phyloP scores from a whole-genome alignment of 164 flowering plant species.

The Macadamia integrifolia region DNA sequence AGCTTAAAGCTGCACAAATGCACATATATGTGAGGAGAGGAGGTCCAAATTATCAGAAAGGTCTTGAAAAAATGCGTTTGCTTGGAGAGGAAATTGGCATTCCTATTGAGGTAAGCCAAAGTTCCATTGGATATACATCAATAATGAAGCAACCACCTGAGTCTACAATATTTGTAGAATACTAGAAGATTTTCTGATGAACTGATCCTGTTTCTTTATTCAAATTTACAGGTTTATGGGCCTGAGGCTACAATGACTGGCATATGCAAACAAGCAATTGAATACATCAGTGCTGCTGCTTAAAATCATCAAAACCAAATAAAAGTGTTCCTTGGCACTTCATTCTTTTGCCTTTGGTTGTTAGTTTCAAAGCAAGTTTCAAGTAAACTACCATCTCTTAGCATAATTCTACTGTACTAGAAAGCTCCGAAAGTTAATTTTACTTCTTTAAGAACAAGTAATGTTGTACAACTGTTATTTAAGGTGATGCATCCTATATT shows the following conservation, averaged over 20 bases:
- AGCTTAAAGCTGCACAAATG: conserved; percentile 80
- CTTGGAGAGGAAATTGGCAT: conserved; percentile 78
- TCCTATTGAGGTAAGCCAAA: conserved; percentile 59
- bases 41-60: conserved; percentile 82
- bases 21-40: conserved; percentile 75
- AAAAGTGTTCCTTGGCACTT: neutral
- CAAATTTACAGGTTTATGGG: conserved; percentile 51
- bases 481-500: too few relatives aligned
- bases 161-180: too few relatives aligned
- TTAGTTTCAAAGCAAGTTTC: neutral
- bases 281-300: conserved; percentile 58
- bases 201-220: too few relatives aligned
- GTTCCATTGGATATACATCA: neutral
- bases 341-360: neutral
- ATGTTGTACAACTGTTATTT: too few relatives aligned
- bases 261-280: conserved; percentile 71
- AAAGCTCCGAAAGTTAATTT: neutral
- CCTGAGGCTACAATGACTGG: conserved; percentile 85
- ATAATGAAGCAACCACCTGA: too few relatives aligned
- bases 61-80: conserved; percentile 72
- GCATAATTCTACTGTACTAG: neutral
- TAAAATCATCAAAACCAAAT: conserved; percentile 13
- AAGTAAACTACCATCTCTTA: neutral
- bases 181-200: too few relatives aligned
- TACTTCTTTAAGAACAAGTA: neutral